Evolutionary conservation across 371 early-diverging fungal genomes (phyloP).

Genomic region (Zopfochytrium polystomum): DNA sequence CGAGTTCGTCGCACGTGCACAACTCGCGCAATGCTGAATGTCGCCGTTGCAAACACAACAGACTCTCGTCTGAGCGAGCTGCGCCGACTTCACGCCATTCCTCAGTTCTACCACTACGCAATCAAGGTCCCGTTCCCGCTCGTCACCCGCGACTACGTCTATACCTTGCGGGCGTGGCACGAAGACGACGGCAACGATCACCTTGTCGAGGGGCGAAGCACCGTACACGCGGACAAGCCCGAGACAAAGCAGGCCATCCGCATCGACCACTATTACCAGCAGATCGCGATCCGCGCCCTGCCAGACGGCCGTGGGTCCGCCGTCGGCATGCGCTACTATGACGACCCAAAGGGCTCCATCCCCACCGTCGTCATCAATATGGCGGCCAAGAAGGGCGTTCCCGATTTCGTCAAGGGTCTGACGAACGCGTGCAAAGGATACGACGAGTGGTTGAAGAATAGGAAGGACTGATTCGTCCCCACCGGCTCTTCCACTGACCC

Average conservation of each 20-base stretch:
- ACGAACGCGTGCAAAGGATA: slow-evolving; percentile 12
- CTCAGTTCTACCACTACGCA: slow-evolving; percentile 16
- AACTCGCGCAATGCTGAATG: not conserved
- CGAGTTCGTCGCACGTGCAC: too few species aligned
- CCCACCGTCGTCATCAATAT: slow-evolving; percentile 13
- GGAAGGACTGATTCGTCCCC: not conserved
- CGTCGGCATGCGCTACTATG: slow-evolving; percentile 18
- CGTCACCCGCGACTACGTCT: slow-evolving; percentile 21
- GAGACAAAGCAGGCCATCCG: slow-evolving; percentile 3
- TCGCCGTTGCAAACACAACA: too few species aligned
- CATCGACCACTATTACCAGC: slow-evolving; percentile 20
- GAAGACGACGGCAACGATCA: not conserved
- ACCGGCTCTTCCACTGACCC: too few species aligned
- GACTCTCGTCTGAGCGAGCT: not conserved
- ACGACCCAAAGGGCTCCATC: slow-evolving; percentile 16
- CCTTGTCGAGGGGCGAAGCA: slow-evolving; percentile 9
- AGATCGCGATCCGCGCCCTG: slow-evolving; percentile 13
- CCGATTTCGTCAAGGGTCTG: slow-evolving; percentile 10
- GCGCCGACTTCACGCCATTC: not conserved
- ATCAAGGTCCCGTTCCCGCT: slow-evolving; percentile 22
- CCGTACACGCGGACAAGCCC: not conserved
- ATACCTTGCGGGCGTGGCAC: slow-evolving; percentile 8
- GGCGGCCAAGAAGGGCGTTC: slow-evolving; percentile 23
- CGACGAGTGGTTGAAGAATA: slow-evolving; percentile 10
- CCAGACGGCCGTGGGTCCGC: not conserved